Evolutionary conservation across 495 filamentous ascomycete species (phyloP), one percentile per base, ranked within the genome.

Genomic region (Penicillium desertorum): DNA sequence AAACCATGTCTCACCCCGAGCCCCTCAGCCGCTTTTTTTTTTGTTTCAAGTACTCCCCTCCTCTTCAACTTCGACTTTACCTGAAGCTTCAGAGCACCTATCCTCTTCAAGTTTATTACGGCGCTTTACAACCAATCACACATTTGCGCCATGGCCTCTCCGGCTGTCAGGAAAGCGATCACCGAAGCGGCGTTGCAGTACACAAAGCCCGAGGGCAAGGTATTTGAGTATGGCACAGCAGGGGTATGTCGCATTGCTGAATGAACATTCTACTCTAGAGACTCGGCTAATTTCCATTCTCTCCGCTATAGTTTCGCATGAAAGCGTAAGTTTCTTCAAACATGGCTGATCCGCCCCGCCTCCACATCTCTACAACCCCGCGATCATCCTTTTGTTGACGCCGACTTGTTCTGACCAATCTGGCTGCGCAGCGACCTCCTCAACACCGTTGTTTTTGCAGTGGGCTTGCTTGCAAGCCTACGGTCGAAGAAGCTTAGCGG

Each of bases 211-310:
- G 79, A 80, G 51, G 88, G 83, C 45, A 83, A 77, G 57, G 74
- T 84, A 30, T 98, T 95, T 75, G 81, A 86, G 61, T 99, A 99
- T 83, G 94, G 94, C 62, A 99, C 94, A 47, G 95, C 94, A 36
- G 94, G 94, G 50, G 86, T 89, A 77, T 73, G 86, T 79, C 46
- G 49, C 54, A 42, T 59, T 48, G 25, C 54, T 29, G 29, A 22
- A 50, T 17, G 19, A 47, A 47, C 22, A 36, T 8, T 16, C 56
- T 54, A 37, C 45, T 53, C 14, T 46, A 57, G 45, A 67, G 1
- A 44, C 45, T 36, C 14, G 62, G 61, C 64, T 70, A 60, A 76
- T 56, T 17, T 23, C 41, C 7, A 5, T 41, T 44, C 44, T 56
- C 25, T 63, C 39, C 36, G 30, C 30, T 65, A 59, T 59, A 89